Evolutionary conservation across 192 early-diverging fungal genomes (phyloP).

Genomic region (Linnemannia schmuckeri): DNA sequence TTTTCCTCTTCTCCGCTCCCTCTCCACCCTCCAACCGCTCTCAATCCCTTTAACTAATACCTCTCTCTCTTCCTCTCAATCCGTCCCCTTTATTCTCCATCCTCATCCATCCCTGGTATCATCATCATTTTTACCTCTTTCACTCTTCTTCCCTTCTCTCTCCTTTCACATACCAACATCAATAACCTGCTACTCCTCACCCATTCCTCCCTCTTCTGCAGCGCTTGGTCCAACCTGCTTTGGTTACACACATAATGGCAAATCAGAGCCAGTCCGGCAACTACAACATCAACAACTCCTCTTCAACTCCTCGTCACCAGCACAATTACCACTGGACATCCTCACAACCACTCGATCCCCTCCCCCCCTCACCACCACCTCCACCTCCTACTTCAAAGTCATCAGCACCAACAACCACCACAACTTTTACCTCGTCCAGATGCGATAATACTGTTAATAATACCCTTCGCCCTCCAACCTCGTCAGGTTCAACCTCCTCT

Average conservation of each 20-base stretch:
- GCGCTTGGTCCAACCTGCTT: background rate
- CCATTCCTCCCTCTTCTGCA: background rate
- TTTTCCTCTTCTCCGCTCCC: background rate
- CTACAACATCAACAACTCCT: background rate
- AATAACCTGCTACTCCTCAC: background rate
- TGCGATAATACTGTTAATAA: conserved; percentile 3
- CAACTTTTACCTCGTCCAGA: background rate
- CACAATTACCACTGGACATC: background rate
- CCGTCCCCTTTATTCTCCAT: background rate
- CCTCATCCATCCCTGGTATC: too few relatives aligned
- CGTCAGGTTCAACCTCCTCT: background rate
- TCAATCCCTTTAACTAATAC: background rate
- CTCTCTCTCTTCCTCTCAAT: background rate
- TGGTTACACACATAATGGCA: conserved; percentile 38
- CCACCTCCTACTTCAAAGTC: background rate
- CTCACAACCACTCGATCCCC: background rate
- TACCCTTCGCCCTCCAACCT: conserved; percentile 10
- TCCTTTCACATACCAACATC: background rate
- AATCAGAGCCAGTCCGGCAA: conserved; percentile 29
- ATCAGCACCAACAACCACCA: background rate
- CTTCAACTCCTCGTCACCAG: background rate
- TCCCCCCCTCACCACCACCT: background rate
- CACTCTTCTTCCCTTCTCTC: background rate
- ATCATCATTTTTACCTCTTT: background rate
- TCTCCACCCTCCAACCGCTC: background rate